A percentile compares a stretch with the other conserved stretches of the same genome.
Evolutionary conservation across 352 stramenopile species (phyloP).

Genomic region (Globisporangium okanoganense): DNA sequence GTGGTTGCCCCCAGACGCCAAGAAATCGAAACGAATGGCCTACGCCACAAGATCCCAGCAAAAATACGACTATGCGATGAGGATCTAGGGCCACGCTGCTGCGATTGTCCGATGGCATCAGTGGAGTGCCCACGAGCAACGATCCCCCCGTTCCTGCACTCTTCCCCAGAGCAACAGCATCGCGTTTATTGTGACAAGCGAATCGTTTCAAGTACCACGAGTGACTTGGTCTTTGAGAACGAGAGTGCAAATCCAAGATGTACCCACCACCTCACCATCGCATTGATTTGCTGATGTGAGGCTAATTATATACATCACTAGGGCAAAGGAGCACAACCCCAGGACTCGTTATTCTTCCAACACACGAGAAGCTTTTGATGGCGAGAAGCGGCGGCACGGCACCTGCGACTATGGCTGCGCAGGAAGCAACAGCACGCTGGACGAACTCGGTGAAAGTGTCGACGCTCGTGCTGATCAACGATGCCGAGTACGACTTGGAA

Average conservation of each 20-base stretch:
- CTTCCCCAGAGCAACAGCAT: background rate
- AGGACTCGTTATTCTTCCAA: background rate
- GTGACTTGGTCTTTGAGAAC: background rate
- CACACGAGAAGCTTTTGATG: background rate
- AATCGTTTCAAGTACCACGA: background rate
- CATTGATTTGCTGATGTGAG: background rate
- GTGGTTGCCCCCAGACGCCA: background rate
- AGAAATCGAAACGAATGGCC: background rate
- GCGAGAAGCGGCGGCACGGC: background rate
- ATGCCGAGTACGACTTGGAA: slow-evolving; percentile 29
- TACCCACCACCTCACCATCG: background rate
- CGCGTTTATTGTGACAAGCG: background rate
- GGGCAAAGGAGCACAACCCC: background rate
- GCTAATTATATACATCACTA: slow-evolving; percentile 1
- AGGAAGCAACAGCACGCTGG: background rate
- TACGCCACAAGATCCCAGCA: background rate
- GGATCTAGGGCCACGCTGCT: background rate
- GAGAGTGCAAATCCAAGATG: background rate
- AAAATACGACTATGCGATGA: background rate
- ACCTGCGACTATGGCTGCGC: slow-evolving; percentile 7
- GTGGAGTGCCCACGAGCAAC: background rate
- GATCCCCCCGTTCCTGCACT: background rate
- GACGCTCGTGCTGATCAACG: slow-evolving; percentile 29
- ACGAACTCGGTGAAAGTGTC: slow-evolving; percentile 10
- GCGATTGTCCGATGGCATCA: background rate